phyloP scores from a whole-genome alignment of 2,329 filamentous ascomycete species.

The Microdochium bolleyi region DNA sequence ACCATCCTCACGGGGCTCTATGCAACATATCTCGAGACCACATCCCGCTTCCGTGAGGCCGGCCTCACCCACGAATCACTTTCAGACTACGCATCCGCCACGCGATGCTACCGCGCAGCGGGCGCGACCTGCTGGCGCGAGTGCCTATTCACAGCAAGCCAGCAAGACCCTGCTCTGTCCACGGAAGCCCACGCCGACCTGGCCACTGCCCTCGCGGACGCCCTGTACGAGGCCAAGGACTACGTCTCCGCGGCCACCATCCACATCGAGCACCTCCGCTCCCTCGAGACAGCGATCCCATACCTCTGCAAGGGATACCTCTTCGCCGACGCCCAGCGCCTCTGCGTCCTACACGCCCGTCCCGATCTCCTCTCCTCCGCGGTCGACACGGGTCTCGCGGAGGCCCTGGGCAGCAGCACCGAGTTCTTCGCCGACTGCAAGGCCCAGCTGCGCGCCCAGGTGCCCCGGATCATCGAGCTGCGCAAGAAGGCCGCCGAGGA shows the following conservation, averaged over 20 bases:
- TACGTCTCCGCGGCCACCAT: conserved; percentile 73
- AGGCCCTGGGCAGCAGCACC: conserved; percentile 73
- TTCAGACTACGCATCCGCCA: conserved; percentile 63
- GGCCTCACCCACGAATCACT: conserved; percentile 89
- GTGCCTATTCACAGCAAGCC: conserved; percentile 70
- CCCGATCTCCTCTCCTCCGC: conserved; percentile 56
- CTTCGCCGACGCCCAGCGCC: conserved; percentile 82
- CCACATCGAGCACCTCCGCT: conserved; percentile 70
- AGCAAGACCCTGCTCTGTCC: conserved; percentile 53
- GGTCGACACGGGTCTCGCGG: conserved; percentile 72
- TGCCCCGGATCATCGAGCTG: conserved; percentile 78
- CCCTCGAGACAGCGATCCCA: conserved; percentile 62
- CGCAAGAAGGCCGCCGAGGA: conserved; percentile 74
- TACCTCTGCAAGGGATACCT: conserved; percentile 79
- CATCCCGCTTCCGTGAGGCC: conserved; percentile 75
- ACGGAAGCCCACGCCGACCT: conserved; percentile 55
- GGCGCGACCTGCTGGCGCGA: conserved; percentile 79
- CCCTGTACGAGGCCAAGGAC: conserved; percentile 76
- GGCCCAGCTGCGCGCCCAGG: conserved; percentile 72
- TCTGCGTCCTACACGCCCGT: conserved; percentile 54
- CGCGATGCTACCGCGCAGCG: conserved; percentile 74
- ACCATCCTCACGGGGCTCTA: conserved; percentile 68
- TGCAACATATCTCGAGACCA: conserved; percentile 66
- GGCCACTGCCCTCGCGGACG: conserved; percentile 68
- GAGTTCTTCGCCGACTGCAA: conserved; percentile 94